These are phyloP conservation scores for Alliaria petiolata DNA, from an alignment of 345 rosid species.

Conservation along the genomic window DNA sequence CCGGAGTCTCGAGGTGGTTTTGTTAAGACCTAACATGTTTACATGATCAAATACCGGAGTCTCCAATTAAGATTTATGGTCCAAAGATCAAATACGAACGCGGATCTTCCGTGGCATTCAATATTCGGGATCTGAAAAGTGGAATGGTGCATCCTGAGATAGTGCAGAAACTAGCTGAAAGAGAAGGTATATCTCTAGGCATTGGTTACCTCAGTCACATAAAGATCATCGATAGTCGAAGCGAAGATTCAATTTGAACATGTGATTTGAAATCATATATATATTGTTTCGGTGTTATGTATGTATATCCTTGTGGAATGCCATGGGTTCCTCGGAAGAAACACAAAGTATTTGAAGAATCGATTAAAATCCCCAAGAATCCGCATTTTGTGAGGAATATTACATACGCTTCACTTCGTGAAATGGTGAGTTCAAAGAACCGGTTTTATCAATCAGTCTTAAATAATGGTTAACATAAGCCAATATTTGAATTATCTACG, in stretches of 20 bases:
- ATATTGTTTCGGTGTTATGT: background rate
- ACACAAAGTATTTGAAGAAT: background rate
- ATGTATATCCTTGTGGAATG: slow-evolving; percentile 3
- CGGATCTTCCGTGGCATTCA: slow-evolving; percentile 95
- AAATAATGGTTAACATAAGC: background rate
- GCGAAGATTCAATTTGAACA: slow-evolving; percentile 35
- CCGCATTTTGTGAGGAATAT: slow-evolving; percentile 32
- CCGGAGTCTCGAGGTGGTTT: too few species aligned
- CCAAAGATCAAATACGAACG: slow-evolving; percentile 97
- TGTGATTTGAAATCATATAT: background rate
- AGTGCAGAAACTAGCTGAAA: slow-evolving; percentile 90
- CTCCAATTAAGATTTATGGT: slow-evolving; percentile 92
- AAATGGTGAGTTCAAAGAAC: slow-evolving; percentile 9
- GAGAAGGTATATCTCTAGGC: slow-evolving; percentile 85
- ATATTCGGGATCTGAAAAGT: slow-evolving; percentile 60
- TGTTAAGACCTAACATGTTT: too few species aligned
- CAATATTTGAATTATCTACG: background rate
- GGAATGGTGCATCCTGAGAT: slow-evolving; percentile 87
- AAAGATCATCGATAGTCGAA: slow-evolving; percentile 55
- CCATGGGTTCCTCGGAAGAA: background rate
- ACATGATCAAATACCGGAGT: too few species aligned
- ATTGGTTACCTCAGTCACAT: slow-evolving; percentile 91
- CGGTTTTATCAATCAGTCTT: background rate
- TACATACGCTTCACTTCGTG: background rate
- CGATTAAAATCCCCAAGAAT: slow-evolving; percentile 9